Evolutionary conservation across 768 basidiomycete genomes (phyloP), one percentile per base, ranked within the genome.

Genomic region (Paxillus involutus): DNA sequence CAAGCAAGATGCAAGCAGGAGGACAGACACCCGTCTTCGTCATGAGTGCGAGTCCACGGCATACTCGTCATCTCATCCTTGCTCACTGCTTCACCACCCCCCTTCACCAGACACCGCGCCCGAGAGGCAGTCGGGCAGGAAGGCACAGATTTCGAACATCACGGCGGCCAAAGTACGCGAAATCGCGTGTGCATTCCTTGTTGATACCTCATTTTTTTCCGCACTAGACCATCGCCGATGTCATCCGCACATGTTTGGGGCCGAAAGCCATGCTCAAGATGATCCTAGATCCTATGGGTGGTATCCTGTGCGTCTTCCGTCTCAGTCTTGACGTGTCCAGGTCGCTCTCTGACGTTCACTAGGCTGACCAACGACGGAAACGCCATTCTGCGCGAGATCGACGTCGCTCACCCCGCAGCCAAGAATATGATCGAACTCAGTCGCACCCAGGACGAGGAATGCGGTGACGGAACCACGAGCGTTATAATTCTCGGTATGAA

Each of bases 341-440:
- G 26, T n/a, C n/a, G 32, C 30, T 47, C n/a, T 32, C 24, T 60
- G 14, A 50, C 33, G 12, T 36, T 39, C 16, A 26, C 6, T 60
- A 97, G 95, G 58, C 76, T 98, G 17, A 98, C 97, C 2, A 98
- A 98, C 71, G 96, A 99, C 65, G 96, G 97, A n/a, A 98, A 99
- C 64, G 95, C 97, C 2, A 98, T 99, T 58, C 77, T 98, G 39
- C 88, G 97, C 49, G 97, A 99, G 72, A 99, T 98, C 61, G 97
- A 99, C 62, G 97, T 99, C 30, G 94, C 95, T 2, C 97, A 99
- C 64, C 97, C 96, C 3, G 97, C 97, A 26, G 96, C 97, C 24
- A 99, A 98, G 77, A 97, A 95, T 62, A 98, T 99, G 96, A 97
- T 99, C 59, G 97, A 99, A 74, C 84, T 98, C 11, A 93, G 92